These are phyloP conservation scores for Cyphellophora attinorum DNA, from an alignment of 2,329 filamentous ascomycete species.

Conservation along the genomic window DNA sequence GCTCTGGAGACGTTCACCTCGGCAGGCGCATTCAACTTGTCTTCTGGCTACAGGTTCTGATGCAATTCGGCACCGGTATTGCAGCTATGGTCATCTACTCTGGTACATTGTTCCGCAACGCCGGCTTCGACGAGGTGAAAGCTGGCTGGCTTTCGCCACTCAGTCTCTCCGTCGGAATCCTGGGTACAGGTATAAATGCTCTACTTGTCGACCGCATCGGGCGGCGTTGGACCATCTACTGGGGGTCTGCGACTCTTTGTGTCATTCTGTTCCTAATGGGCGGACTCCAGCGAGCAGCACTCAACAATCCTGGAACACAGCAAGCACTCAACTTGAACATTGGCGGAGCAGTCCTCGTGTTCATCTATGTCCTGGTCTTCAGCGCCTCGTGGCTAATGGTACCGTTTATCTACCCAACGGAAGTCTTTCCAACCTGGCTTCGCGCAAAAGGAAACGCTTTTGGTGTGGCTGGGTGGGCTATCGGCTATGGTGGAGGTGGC, in stretches of 20 bases:
- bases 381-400: constrained; percentile 23
- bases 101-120: constrained; percentile 20
- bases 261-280: constrained; percentile 24
- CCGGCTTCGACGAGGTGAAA: constrained; percentile 20
- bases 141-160: constrained; percentile 21
- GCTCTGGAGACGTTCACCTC: constrained; percentile 20
- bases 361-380: constrained; percentile 23
- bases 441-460: constrained; percentile 23
- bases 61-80: constrained; percentile 22
- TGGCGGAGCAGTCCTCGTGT: constrained; percentile 14
- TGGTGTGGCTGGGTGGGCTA: constrained; percentile 19
- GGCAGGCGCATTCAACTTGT: constrained; percentile 21
- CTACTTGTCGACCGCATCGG: constrained; percentile 29
- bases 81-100: constrained; percentile 22
- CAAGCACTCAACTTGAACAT: constrained; percentile 9
- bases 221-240: constrained; percentile 26
- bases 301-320: neutral
- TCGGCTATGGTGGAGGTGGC: constrained; percentile 16
- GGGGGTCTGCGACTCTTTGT: constrained; percentile 23
- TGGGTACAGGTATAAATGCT: constrained; percentile 22
- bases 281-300: constrained; percentile 5
- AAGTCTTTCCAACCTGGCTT: constrained; percentile 23
- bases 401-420: constrained; percentile 23
- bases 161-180: constrained; percentile 19
- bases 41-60: constrained; percentile 24